Percentiles rank a stretch among this genome's conserved stretches.
phyloP scores from a whole-genome alignment of 257 asterid genomes.

The Solanum rostratum region DNA sequence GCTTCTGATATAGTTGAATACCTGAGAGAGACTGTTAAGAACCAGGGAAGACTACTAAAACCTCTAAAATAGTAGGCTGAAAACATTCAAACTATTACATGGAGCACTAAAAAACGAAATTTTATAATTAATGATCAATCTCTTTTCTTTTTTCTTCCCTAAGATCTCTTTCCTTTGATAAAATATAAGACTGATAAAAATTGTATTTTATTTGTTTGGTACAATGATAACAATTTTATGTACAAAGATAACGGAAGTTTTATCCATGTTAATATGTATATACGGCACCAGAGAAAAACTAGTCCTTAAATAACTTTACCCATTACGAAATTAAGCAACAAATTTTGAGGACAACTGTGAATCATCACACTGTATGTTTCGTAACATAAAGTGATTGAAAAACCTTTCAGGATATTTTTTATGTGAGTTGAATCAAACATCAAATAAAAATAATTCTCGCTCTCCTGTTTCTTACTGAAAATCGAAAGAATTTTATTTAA shows the following conservation, averaged over 20 bases:
- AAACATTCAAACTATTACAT: neutral
- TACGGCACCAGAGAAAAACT: neutral
- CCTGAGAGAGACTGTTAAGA: constrained; percentile 63
- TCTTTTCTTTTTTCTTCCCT: neutral
- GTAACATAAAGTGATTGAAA: neutral
- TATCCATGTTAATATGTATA: neutral
- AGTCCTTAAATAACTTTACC: neutral
- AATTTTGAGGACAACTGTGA: neutral
- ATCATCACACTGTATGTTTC: neutral
- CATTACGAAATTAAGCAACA: neutral
- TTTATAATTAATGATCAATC: neutral
- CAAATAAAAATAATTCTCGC: neutral
- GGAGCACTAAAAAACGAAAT: neutral
- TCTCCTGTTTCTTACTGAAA: neutral
- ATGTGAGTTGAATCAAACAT: neutral
- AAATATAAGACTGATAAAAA: neutral
- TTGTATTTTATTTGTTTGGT: neutral
- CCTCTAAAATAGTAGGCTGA: constrained; percentile 5
- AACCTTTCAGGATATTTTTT: neutral
- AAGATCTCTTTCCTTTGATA: neutral
- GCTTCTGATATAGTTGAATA: constrained; percentile 40
- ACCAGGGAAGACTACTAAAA: constrained; percentile 33
- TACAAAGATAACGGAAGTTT: neutral
- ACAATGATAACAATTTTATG: neutral
- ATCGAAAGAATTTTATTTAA: neutral